Base-by-base conservation (phyloP, 2,329 filamentous ascomycete species). In the Fusarium tricinctum region DNA sequence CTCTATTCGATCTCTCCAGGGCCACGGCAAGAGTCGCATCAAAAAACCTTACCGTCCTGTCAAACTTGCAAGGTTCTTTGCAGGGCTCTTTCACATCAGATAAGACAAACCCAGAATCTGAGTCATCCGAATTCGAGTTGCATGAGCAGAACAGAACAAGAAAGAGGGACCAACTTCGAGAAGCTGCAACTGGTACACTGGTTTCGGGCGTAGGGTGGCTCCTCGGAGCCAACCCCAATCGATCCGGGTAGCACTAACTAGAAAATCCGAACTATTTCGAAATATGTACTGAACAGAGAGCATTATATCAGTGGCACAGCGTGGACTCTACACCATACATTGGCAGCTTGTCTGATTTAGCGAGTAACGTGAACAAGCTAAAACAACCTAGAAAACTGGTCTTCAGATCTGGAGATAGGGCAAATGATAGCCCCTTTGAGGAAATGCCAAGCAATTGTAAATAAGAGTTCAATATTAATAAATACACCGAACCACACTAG, bases 91-190 rank as follows among this genome's bases (percentile, higher is more conserved):
- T 68, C n/a, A 30, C 53, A 13, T 54, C 68, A 26, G 58, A 62
- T 23, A 66, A 53, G 30, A 48, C 58, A 13, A 55, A 57, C 17
- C 38, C 53, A n/a, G 69, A 73, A 26, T 57, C 66, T 47, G 67
- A 61, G 32, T 66, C 75, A 12, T 56, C 69, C 6, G 75, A 76
- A 12, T 73, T 71, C 26, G 72, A 69, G 28, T 54, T 58, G 5
- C 58, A 68, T n/a, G 76, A 76, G 33, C 73, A 76, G 8, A 68
- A 75, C 60, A 83, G 79, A 58, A 82, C 87, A 38, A 85, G 92
- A 71, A 94, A 90, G 81, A 85, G 92, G 70, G 92, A 95, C 76
- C 90, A 91, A 77, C 73, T 91, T 40, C 83, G 88, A 66, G 89
- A 91, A 62, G 89, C 85, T 35, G 89, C 89, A 10, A 88, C 90